These are phyloP conservation scores for Neurospora sp. DNA, from an alignment of 495 filamentous ascomycete species.

Conservation along the genomic window DNA sequence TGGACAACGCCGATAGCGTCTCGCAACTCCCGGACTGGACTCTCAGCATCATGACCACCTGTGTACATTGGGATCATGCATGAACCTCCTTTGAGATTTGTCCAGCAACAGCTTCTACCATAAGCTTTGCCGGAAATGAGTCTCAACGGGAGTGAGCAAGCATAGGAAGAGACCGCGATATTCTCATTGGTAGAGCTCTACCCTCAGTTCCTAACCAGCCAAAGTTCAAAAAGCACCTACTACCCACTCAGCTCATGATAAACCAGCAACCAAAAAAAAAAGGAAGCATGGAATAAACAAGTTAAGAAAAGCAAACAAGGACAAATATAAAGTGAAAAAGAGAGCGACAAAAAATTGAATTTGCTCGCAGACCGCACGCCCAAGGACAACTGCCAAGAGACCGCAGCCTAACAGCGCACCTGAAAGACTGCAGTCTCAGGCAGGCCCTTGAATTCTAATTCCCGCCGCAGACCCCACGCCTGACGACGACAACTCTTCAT, in stretches of 20 bases:
- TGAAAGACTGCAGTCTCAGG: too few relatives aligned
- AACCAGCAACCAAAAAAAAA: background rate
- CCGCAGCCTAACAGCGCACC: too few relatives aligned
- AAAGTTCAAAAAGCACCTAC: background rate
- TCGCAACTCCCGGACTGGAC: background rate
- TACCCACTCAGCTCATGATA: background rate
- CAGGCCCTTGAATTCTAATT: too few relatives aligned
- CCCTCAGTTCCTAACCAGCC: background rate
- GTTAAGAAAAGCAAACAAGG: background rate
- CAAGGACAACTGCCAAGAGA: too few relatives aligned
- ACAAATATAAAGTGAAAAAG: too few relatives aligned
- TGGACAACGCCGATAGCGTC: background rate
- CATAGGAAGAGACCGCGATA: background rate
- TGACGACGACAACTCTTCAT: background rate
- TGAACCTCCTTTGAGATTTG: background rate
- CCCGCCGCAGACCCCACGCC: background rate
- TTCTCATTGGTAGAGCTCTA: background rate
- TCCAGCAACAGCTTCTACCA: background rate
- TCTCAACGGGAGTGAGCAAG: background rate
- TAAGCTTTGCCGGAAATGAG: background rate
- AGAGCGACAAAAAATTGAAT: too few relatives aligned
- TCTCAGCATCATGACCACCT: background rate
- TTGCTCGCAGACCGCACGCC: too few relatives aligned
- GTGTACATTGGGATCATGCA: background rate
- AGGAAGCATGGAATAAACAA: background rate